Evolutionary conservation across 169 alveolate genomes (phyloP).

Genomic region (Eimeria brunetti): DNA sequence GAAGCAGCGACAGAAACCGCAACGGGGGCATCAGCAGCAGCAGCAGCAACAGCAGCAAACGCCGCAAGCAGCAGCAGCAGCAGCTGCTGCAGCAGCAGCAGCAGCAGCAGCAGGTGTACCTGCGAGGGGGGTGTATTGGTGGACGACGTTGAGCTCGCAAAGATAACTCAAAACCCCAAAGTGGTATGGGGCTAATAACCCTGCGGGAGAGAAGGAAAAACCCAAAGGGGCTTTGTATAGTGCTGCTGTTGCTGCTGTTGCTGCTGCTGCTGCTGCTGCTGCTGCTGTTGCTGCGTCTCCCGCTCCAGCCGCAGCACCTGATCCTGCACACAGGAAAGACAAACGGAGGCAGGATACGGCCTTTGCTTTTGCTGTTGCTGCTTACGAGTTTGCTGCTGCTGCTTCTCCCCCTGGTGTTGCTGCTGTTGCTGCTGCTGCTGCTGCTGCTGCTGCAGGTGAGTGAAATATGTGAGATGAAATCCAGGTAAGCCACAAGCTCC

Average conservation of each 20-base stretch:
- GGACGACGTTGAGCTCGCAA: conserved; percentile 61
- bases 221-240: conserved; percentile 72
- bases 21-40: not conserved
- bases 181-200: conserved; percentile 80
- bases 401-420: not conserved
- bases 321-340: not conserved
- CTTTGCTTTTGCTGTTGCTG: not conserved
- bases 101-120: conserved; percentile 49
- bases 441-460: not conserved
- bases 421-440: not conserved
- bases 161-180: conserved; percentile 71
- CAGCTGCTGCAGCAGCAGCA: conserved; percentile 33
- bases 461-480: no score
- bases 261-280: conserved; percentile 49
- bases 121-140: conserved; percentile 74
- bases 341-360: not conserved
- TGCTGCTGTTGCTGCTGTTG: conserved; percentile 20
- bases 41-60: not conserved
- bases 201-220: conserved; percentile 83
- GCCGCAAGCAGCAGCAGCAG: not conserved
- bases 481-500: not conserved
- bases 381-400: not conserved
- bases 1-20: not conserved
- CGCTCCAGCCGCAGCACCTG: not conserved
- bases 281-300: not conserved